Evolutionary conservation across 495 filamentous ascomycete species (phyloP).

Genomic region (Friedmanniomyces simplex): DNA sequence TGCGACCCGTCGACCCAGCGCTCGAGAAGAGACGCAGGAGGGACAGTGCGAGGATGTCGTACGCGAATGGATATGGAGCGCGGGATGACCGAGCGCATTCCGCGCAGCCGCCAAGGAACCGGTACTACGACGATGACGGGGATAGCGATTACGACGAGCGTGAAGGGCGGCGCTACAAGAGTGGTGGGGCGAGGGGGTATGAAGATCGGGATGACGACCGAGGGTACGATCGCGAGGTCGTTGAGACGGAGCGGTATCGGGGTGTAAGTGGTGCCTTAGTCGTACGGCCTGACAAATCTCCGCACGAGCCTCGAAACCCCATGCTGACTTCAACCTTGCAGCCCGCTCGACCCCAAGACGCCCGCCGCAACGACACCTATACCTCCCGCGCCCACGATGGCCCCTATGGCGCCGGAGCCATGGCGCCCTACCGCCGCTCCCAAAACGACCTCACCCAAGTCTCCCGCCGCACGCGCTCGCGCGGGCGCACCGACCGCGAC

Average conservation of each 20-base stretch:
- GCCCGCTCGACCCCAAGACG: conserved; percentile 5
- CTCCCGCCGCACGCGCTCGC: conserved; percentile 8
- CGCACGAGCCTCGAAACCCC: neutral
- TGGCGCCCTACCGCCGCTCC: conserved; percentile 19
- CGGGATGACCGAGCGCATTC: neutral
- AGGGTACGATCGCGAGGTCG: conserved; percentile 14
- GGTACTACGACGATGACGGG: conserved; percentile 15
- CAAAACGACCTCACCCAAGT: conserved; percentile 5
- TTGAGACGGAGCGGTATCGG: conserved; percentile 20
- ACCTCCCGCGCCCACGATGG: neutral
- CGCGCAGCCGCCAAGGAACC: conserved; percentile 3
- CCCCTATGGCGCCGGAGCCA: conserved; percentile 16
- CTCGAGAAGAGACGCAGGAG: neutral
- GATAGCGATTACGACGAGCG: conserved; percentile 22
- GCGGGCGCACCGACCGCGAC: conserved; percentile 12
- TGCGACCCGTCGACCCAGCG: conserved; percentile 1
- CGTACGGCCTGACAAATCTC: neutral
- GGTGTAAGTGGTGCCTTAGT: conserved; percentile 17
- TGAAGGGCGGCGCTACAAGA: neutral
- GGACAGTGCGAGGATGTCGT: conserved; percentile 10
- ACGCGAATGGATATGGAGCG: conserved; percentile 4
- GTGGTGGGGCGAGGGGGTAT: conserved; percentile 7
- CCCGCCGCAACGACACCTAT: conserved; percentile 10
- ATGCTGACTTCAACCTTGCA: conserved; percentile 7
- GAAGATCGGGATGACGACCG: conserved; percentile 12